phyloP scores from a whole-genome alignment of 352 stramenopile species.

The Phytopythium mirpurense region DNA sequence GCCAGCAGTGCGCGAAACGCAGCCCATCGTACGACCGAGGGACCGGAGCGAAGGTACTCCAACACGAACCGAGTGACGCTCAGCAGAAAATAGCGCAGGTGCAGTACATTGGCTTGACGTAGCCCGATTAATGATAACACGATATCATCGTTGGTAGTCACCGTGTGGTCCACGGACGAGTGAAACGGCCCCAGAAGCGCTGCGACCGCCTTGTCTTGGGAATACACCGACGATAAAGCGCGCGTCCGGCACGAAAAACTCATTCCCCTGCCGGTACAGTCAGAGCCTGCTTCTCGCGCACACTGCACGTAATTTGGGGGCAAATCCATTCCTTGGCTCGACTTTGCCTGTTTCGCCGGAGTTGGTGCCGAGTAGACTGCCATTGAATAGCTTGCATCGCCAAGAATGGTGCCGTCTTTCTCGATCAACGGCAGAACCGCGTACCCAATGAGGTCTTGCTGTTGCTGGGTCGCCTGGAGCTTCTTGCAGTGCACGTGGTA shows the following conservation, averaged over 20 bases:
- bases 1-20: constrained; percentile 50
- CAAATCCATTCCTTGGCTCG: constrained; percentile 22
- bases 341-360: constrained; percentile 11
- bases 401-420: constrained; percentile 40
- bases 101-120: constrained; percentile 20
- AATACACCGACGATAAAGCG: constrained; percentile 50
- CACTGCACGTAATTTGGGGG: constrained; percentile 34
- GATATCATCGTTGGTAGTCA: constrained; percentile 13
- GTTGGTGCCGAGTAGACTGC: constrained; percentile 26
- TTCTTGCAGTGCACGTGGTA: constrained; percentile 86
- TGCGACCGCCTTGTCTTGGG: constrained; percentile 41
- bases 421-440: constrained; percentile 42
- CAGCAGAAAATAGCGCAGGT: constrained; percentile 53
- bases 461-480: constrained; percentile 39
- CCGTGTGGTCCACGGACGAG: neutral
- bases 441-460: constrained; percentile 63
- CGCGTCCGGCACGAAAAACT: constrained; percentile 36
- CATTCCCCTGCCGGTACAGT: constrained; percentile 26
- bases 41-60: constrained; percentile 41
- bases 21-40: constrained; percentile 33
- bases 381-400: constrained; percentile 38
- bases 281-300: constrained; percentile 19
- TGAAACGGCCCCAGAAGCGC: constrained; percentile 51
- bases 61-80: constrained; percentile 41
- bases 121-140: constrained; percentile 28